Evolutionary conservation across 78 protist species (phyloP).

Genomic region (Speleostelium caveatum): DNA sequence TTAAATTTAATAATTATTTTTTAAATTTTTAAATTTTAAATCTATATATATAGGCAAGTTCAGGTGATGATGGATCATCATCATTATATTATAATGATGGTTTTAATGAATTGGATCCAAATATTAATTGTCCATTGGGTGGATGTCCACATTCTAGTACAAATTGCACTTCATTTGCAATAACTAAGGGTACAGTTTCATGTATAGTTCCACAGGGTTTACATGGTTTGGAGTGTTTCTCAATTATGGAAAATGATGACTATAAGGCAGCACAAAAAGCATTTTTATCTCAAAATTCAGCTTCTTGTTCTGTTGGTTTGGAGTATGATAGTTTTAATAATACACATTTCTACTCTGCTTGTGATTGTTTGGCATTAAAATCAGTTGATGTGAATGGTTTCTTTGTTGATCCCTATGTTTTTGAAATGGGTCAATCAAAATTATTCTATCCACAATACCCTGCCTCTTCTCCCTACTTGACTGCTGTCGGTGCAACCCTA

Average conservation of each 20-base stretch:
- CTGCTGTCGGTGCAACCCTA: neutral
- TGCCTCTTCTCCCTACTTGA: neutral
- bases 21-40: no score
- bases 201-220: slow-evolving; percentile 31
- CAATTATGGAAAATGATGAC: neutral
- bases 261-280: neutral
- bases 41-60: no score
- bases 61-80: slow-evolving; percentile 87
- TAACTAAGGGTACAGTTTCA: neutral
- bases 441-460: neutral
- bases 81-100: slow-evolving; percentile 8
- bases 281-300: neutral
- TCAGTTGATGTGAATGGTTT: neutral
- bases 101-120: slow-evolving; percentile 23
- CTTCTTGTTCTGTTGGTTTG: neutral
- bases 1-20: no score
- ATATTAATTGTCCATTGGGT: slow-evolving; percentile 53
- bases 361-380: slow-evolving; percentile 10
- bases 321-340: neutral
- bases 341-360: slow-evolving; percentile 15
- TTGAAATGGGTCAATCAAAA: neutral
- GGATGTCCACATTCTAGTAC: slow-evolving; percentile 17
- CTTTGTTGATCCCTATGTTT: neutral
- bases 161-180: slow-evolving; percentile 1
- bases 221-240: neutral